Evolutionary conservation across 2,329 filamentous ascomycete genomes (phyloP), one percentile per base, ranked within the genome.

Genomic region (Exophiala sp.): DNA sequence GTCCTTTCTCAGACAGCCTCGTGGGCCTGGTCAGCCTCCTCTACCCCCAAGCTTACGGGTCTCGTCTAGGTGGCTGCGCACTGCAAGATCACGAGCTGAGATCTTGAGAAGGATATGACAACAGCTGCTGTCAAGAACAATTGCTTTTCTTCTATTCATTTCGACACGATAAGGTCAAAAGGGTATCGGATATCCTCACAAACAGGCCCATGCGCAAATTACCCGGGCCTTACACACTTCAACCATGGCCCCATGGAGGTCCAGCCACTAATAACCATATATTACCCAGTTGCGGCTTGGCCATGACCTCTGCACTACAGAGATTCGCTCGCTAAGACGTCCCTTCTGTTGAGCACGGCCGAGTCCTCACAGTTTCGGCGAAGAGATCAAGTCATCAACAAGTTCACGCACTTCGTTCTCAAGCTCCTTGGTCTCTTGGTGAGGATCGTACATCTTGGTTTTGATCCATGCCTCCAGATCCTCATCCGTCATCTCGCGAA

Each of bases 391-490:
- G 27, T 56, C 54, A 16, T 52, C 34, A 21, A 55, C 56, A 37
- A 58, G 50, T 14, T 52, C 51, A 8, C 51, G 51, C 22, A 58
- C 48, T 58, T 74, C 73, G 19, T 70, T 62, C 63, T 75, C 72
- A 27, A 75, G 60, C 35, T 66, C 64, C 49, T 67, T 62, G n/a
- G 73, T 71, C 61, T 75, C 73, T 11, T 62, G 64, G 61, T 73
- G 70, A 19, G 73, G 70, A 48, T 74, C 67, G 55, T 75, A 75
- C 73, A 75, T 75, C 59, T 68, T 70, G 9, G 64, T 58, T 59
- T 69, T 70, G 64, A 75, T 73, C 69, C 70, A 75, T 35, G 64
- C 62, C 52, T 75, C 72, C 32, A 75, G 61, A 24, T 70, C 63
- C 8, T 63, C 58, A 53, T 75, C 71, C 37, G 57, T 64, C 64